These are phyloP conservation scores for Ogataea hybrid DNA, from an alignment of 1,139 yeast species.

Conservation along the genomic window DNA sequence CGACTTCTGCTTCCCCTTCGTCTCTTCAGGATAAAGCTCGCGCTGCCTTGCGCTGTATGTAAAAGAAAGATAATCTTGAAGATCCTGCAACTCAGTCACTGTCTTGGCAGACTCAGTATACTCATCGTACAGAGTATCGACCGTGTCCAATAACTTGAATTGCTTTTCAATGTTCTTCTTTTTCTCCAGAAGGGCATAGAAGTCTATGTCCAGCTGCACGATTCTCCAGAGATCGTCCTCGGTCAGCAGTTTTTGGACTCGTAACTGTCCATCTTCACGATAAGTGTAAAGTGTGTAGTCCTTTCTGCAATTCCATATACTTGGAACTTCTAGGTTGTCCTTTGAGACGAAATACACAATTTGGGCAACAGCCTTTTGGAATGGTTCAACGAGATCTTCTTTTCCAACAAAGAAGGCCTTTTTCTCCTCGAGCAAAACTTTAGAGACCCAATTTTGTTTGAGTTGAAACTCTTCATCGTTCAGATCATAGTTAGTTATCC, in stretches of 20 bases:
- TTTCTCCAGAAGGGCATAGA: conserved; percentile 81
- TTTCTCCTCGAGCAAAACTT: conserved; percentile 54
- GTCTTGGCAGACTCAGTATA: conserved; percentile 54
- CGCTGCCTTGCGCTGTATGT: conserved; percentile 72
- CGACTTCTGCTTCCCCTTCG: conserved; percentile 40
- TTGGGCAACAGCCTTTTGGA: conserved; percentile 65
- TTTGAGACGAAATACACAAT: conserved; percentile 77
- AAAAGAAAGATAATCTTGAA: conserved; percentile 81
- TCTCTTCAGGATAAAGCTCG: conserved; percentile 27
- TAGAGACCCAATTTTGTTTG: conserved; percentile 80
- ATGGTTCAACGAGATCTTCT: conserved; percentile 52
- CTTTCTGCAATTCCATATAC: conserved; percentile 92
- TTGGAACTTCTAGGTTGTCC: conserved; percentile 90
- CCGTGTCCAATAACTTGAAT: conserved; percentile 50
- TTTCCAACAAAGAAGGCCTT: conserved; percentile 35
- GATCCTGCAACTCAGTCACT: conserved; percentile 82
- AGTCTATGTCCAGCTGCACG: conserved; percentile 81
- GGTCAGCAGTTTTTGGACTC: conserved; percentile 53
- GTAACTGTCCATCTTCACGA: conserved; percentile 46
- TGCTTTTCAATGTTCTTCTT: conserved; percentile 60
- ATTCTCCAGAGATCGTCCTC: conserved; percentile 95
- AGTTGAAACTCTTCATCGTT: conserved; percentile 63
- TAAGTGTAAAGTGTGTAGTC: conserved; percentile 68
- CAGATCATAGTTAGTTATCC: conserved; percentile 63
- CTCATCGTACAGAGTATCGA: conserved; percentile 62